Percentiles rank a stretch among this genome's conserved stretches.
phyloP scores from a whole-genome alignment of 768 basidiomycete genomes.

The Tremella fuciformis region DNA sequence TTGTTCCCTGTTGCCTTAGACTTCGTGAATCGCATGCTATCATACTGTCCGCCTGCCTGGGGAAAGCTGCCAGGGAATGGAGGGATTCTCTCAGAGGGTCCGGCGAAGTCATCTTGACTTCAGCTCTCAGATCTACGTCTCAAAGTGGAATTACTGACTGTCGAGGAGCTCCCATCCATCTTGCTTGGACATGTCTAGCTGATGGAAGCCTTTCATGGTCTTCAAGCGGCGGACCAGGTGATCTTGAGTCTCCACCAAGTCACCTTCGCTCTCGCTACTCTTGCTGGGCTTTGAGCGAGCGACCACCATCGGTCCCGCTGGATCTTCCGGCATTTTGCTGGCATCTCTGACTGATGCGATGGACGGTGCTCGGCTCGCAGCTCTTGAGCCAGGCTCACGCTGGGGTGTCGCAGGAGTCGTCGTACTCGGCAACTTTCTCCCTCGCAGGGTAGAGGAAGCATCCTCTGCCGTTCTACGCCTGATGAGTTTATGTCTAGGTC shows the following conservation, averaged over 20 bases:
- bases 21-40: not conserved
- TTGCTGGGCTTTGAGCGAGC: not conserved
- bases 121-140: not conserved
- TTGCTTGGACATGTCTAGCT: not conserved
- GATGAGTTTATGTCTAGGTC: not conserved
- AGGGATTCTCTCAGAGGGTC: not conserved
- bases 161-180: constrained; percentile 42
- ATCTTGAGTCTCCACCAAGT: not conserved
- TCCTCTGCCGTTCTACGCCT: not conserved
- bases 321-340: not conserved
- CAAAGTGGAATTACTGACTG: constrained; percentile 20
- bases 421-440: not conserved
- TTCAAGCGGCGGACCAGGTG: constrained; percentile 6
- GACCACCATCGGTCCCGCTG: too few relatives aligned
- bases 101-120: constrained; percentile 20
- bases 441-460: not conserved
- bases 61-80: constrained; percentile 41
- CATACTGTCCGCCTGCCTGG: constrained; percentile 17
- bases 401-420: constrained; percentile 6
- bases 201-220: constrained; percentile 12
- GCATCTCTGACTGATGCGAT: constrained; percentile 14
- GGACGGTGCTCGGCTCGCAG: constrained; percentile 15
- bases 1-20: too few relatives aligned
- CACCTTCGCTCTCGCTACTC: not conserved
- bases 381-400: constrained; percentile 8